These are phyloP conservation scores for Phycomyces nitens DNA, from an alignment of 192 early-diverging fungal genomes.

Conservation along the genomic window DNA sequence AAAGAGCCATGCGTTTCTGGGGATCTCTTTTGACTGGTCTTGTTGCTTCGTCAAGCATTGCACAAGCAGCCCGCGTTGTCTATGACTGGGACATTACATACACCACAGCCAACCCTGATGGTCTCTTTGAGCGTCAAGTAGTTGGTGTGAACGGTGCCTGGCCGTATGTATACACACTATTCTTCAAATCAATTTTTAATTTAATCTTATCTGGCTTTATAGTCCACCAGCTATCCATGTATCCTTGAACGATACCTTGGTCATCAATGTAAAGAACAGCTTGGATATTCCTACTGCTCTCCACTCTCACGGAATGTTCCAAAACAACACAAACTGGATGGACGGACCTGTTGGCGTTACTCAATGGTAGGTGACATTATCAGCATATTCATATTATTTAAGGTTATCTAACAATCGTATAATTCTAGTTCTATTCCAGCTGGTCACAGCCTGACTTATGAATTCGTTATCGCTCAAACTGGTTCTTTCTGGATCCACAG, in stretches of 20 bases:
- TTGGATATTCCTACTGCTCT: constrained; percentile 38
- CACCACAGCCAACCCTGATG: constrained; percentile 64
- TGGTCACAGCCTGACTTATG: constrained; percentile 72
- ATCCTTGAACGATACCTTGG: constrained; percentile 42
- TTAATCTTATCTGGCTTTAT: no score
- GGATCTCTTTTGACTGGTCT: constrained; percentile 3
- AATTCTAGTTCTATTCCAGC: constrained; percentile 61
- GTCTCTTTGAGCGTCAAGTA: constrained; percentile 56
- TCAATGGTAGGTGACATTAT: constrained; percentile 48
- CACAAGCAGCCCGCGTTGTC: constrained; percentile 53
- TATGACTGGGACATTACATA: constrained; percentile 73
- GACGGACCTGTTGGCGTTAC: constrained; percentile 45
- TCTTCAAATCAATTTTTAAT: no score
- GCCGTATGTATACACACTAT: constrained; percentile 56
- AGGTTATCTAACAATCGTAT: no score
- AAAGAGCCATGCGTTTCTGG: constrained; percentile 9
- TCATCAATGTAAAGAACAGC: constrained; percentile 45
- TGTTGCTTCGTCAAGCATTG: constrained; percentile 20
- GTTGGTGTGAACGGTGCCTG: constrained; percentile 65
- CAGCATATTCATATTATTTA: background rate
- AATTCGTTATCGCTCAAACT: constrained; percentile 61
- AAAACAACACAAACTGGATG: constrained; percentile 46
- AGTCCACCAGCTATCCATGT: constrained; percentile 46
- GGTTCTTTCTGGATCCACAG: constrained; percentile 53
- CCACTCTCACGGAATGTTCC: constrained; percentile 55